Percentiles rank a stretch among this genome's conserved stretches.
Evolutionary conservation across 805 yeast species (phyloP).

Genomic region (Blastobotrys terrestris): DNA sequence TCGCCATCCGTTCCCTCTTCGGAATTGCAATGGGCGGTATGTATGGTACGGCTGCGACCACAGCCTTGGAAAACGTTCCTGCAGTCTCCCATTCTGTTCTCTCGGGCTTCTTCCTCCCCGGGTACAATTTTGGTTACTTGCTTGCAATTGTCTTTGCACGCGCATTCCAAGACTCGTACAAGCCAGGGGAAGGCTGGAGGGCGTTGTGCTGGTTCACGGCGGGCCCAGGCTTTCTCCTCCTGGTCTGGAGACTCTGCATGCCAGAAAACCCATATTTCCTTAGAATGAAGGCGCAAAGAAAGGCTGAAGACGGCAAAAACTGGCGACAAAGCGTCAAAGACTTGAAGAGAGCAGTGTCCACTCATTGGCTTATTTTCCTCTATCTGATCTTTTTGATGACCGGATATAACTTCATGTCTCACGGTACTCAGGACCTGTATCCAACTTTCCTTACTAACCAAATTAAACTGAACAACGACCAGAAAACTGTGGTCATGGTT

Average conservation of each 20-base stretch:
- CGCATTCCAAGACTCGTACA: constrained; percentile 43
- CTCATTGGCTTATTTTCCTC: constrained; percentile 55
- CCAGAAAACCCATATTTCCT: constrained; percentile 54
- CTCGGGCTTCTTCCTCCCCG: constrained; percentile 71
- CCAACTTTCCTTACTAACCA: constrained; percentile 58
- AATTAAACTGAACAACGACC: constrained; percentile 39
- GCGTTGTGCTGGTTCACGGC: constrained; percentile 66
- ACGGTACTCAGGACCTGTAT: constrained; percentile 69
- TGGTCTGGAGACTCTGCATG: constrained; percentile 48
- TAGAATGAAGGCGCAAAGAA: constrained; percentile 21
- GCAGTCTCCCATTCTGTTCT: constrained; percentile 51
- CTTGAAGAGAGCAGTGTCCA: constrained; percentile 35
- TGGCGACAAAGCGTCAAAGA: constrained; percentile 11
- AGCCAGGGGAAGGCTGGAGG: constrained; percentile 56
- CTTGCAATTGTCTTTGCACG: constrained; percentile 57
- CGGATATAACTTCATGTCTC: constrained; percentile 66
- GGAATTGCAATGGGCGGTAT: constrained; percentile 70
- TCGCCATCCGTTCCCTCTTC: constrained; percentile 57
- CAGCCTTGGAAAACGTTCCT: constrained; percentile 61
- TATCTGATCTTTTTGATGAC: constrained; percentile 59
- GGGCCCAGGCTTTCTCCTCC: constrained; percentile 54
- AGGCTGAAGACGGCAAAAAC: constrained; percentile 18
- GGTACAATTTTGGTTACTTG: constrained; percentile 67
- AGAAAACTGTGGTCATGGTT: constrained; percentile 52
- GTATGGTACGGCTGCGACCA: constrained; percentile 58